Evolutionary conservation across 1,284 basidiomycete genomes (phyloP).

Genomic region (Omphalotus olearius): DNA sequence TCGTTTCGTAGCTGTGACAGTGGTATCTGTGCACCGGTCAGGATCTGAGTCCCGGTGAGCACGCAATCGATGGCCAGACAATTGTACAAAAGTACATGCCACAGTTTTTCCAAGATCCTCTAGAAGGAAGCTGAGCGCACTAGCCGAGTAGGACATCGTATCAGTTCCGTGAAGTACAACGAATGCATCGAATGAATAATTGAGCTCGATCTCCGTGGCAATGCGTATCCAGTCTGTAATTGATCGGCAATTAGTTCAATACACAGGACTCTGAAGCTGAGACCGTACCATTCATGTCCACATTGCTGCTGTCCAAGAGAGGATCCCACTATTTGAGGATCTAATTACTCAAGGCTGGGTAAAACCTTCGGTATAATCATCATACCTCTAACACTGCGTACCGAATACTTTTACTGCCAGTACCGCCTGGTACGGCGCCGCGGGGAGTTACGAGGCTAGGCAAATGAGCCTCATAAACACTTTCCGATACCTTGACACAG

Average conservation of each 20-base stretch:
- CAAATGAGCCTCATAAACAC: slow-evolving; percentile 64
- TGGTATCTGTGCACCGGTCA: slow-evolving; percentile 92
- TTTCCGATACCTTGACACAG: slow-evolving; percentile 51
- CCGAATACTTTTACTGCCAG: slow-evolving; percentile 63
- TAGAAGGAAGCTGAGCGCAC: slow-evolving; percentile 83
- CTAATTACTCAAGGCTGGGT: slow-evolving; percentile 4
- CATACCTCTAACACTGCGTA: slow-evolving; percentile 78
- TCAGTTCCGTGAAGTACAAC: slow-evolving; percentile 92
- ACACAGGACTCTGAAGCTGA: not conserved
- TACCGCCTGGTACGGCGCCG: slow-evolving; percentile 57
- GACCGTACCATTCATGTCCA: slow-evolving; percentile 64
- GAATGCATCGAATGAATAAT: slow-evolving; percentile 88
- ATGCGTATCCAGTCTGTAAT: slow-evolving; percentile 82
- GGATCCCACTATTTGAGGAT: slow-evolving; percentile 66
- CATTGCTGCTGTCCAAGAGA: slow-evolving; percentile 85
- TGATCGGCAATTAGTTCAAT: slow-evolving; percentile 11
- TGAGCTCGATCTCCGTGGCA: slow-evolving; percentile 87
- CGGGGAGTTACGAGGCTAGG: slow-evolving; percentile 76
- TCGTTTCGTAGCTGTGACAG: slow-evolving; percentile 87
- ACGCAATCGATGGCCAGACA: not conserved
- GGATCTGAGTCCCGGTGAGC: slow-evolving; percentile 44
- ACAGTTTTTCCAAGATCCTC: slow-evolving; percentile 90
- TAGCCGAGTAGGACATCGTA: slow-evolving; percentile 88
- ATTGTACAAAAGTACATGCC: slow-evolving; percentile 33
- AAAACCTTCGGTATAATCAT: slow-evolving; percentile 17